A percentile compares a stretch with the other conserved stretches of the same genome.
phyloP scores from a whole-genome alignment of 345 rosid species.

The Hibiscus mutabilis region DNA sequence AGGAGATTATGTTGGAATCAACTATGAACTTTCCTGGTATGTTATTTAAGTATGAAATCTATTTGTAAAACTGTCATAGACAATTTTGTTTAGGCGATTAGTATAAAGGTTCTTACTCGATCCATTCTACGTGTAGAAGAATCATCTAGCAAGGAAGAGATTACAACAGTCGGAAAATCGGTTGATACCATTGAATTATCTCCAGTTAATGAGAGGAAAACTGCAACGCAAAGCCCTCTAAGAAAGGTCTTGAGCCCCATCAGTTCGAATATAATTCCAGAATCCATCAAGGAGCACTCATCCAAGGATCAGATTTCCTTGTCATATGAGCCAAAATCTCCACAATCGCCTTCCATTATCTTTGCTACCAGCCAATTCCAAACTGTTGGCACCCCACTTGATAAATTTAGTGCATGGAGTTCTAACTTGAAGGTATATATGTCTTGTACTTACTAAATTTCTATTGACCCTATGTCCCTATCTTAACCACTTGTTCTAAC shows the following conservation, averaged over 20 bases:
- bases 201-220: constrained; percentile 20
- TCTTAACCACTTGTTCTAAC: background rate
- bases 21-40: constrained; percentile 32
- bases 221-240: constrained; percentile 32
- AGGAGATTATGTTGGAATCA: constrained; percentile 14
- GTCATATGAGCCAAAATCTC: constrained; percentile 40
- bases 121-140: constrained; percentile 14
- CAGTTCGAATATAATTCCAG: constrained; percentile 30
- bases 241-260: constrained; percentile 62
- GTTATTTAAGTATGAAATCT: background rate
- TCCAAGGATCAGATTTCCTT: constrained; percentile 6
- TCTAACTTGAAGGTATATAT: constrained; percentile 49
- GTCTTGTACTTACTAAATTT: background rate
- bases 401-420: constrained; percentile 49
- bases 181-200: constrained; percentile 9
- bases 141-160: constrained; percentile 19
- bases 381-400: constrained; percentile 38
- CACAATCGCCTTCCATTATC: constrained; percentile 31
- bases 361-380: constrained; percentile 20
- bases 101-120: background rate
- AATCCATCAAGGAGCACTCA: constrained; percentile 14
- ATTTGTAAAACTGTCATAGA: background rate
- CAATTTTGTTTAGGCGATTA: background rate
- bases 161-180: background rate
- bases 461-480: background rate